Evolutionary conservation across 2,329 filamentous ascomycete species (phyloP).

Genomic region (Alternaria ventricosa): DNA sequence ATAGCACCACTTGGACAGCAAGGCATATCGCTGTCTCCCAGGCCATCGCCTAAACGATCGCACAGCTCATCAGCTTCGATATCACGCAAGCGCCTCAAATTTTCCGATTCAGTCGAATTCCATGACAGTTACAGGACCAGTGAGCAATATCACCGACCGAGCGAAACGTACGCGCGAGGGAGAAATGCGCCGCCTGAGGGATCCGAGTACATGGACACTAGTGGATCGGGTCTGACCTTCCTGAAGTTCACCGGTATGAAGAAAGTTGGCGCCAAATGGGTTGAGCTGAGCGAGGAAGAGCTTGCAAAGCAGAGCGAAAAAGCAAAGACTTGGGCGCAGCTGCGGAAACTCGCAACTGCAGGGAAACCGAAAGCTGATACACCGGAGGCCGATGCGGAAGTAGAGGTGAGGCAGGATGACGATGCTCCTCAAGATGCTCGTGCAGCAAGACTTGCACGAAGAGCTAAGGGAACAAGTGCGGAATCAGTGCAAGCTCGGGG

Average conservation of each 20-base stretch:
- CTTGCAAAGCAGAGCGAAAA: constrained; percentile 8
- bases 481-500: not conserved
- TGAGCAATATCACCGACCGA: constrained; percentile 20
- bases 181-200: constrained; percentile 34
- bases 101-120: constrained; percentile 26
- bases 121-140: constrained; percentile 24
- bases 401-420: not conserved
- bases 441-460: constrained; percentile 9
- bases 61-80: constrained; percentile 7
- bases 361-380: not conserved
- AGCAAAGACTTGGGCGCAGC: not conserved
- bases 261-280: constrained; percentile 28
- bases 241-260: constrained; percentile 33
- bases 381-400: not conserved
- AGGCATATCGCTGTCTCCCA: not conserved
- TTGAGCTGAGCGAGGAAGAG: constrained; percentile 28
- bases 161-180: constrained; percentile 31
- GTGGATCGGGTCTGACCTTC: constrained; percentile 26
- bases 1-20: not conserved
- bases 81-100: constrained; percentile 28
- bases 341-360: not conserved
- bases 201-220: constrained; percentile 37
- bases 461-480: constrained; percentile 3
- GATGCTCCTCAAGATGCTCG: constrained; percentile 9
- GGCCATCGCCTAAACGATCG: constrained; percentile 9